Conservation (phyloP, 2,329 filamentous ascomycete species). For the Arthrobotrys conoides region DNA sequence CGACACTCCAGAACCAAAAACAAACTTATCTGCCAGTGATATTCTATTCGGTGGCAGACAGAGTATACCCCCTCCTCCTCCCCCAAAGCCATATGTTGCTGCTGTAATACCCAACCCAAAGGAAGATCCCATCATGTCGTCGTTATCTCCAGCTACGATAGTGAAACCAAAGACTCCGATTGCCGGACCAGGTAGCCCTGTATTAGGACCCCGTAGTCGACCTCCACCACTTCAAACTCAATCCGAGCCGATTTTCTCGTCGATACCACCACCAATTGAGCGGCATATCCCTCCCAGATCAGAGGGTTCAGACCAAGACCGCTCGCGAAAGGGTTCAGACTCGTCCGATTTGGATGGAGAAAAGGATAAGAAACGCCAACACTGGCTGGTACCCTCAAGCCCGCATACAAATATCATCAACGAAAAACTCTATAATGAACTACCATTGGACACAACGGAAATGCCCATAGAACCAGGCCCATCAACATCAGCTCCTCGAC, state of each 20-base stretch:
- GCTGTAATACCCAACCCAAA: constrained; percentile 54
- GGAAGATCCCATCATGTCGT: constrained; percentile 59
- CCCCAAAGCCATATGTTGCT: constrained; percentile 50
- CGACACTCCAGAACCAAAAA: constrained; percentile 53
- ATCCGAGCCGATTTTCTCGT: constrained; percentile 34
- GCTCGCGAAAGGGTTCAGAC: constrained; percentile 43
- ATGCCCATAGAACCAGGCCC: constrained; percentile 51
- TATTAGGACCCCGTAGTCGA: constrained; percentile 37
- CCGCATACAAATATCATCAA: constrained; percentile 58
- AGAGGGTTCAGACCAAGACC: constrained; percentile 36
- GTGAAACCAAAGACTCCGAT: constrained; percentile 52
- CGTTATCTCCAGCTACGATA: constrained; percentile 56
- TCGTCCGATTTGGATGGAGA: constrained; percentile 52
- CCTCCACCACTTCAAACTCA: constrained; percentile 54
- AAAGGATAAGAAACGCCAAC: constrained; percentile 57
- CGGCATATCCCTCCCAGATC: constrained; percentile 39
- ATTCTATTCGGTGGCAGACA: constrained; percentile 54
- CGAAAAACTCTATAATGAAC: constrained; percentile 56
- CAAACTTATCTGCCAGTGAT: constrained; percentile 56
- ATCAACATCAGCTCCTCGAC: constrained; percentile 41
- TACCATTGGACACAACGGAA: constrained; percentile 51
- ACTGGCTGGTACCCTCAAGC: constrained; percentile 54
- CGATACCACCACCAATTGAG: constrained; percentile 43
- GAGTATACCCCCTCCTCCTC: constrained; percentile 58
- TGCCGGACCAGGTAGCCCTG: constrained; percentile 48